Conservation (phyloP, 352 stramenopile genomes). For the Globisporangium abappressorium region DNA sequence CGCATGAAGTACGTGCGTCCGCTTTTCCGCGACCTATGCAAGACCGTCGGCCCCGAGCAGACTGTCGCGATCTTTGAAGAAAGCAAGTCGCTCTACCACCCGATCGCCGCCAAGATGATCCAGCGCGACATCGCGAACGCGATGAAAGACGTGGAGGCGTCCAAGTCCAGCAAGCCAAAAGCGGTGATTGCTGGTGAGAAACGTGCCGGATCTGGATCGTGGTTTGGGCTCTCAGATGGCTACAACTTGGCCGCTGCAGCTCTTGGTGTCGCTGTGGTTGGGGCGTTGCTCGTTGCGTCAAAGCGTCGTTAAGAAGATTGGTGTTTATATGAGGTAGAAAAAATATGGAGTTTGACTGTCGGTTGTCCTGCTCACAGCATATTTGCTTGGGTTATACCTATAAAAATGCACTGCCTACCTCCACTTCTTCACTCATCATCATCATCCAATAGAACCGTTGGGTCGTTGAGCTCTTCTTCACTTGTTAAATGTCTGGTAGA, state of each 20-base stretch:
- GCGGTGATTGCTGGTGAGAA: neutral
- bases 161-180: neutral
- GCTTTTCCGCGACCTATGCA: constrained; percentile 60
- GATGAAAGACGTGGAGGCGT: neutral
- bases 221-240: constrained; percentile 5
- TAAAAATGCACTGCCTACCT: constrained; percentile 2
- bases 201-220: neutral
- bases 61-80: constrained; percentile 34
- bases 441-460: neutral
- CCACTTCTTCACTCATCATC: neutral
- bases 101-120: constrained; percentile 73
- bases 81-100: constrained; percentile 65
- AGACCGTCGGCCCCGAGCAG: constrained; percentile 27
- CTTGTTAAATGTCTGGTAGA: constrained; percentile 49
- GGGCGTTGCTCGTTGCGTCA: neutral
- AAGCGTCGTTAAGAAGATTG: constrained; percentile 10
- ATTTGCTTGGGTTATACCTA: neutral
- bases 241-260: constrained; percentile 3
- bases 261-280: neutral
- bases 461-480: neutral
- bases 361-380: neutral
- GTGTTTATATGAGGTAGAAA: neutral
- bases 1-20: constrained; percentile 78
- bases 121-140: constrained; percentile 43
- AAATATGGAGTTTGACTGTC: neutral